A percentile compares a stretch with the other conserved stretches of the same genome.
Evolutionary conservation across 495 filamentous ascomycete species (phyloP).

Genomic region (Penicillium steckii): DNA sequence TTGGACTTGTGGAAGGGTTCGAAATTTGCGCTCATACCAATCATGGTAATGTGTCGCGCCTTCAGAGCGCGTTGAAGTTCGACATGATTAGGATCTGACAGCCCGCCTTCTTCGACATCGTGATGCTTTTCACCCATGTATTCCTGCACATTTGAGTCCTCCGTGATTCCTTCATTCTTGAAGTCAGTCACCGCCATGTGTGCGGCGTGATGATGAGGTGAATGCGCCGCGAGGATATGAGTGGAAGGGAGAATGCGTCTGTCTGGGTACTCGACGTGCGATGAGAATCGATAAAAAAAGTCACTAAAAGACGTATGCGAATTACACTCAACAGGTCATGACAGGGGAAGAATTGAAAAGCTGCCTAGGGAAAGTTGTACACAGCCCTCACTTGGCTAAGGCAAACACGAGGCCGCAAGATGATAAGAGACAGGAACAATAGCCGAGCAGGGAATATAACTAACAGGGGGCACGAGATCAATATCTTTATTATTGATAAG

Average conservation of each 20-base stretch:
- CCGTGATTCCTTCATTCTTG: conserved; percentile 14
- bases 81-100: conserved; percentile 28
- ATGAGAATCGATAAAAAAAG: not conserved
- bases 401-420: not conserved
- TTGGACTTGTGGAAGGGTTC: not conserved
- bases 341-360: not conserved
- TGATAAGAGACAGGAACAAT: not conserved
- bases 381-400: not conserved
- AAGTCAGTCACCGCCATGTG: conserved; percentile 6
- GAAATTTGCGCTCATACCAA: conserved; percentile 36
- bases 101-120: conserved; percentile 23
- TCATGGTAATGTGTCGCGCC: conserved; percentile 82
- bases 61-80: conserved; percentile 68
- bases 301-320: not conserved
- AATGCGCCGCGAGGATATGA: not conserved
- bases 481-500: not conserved
- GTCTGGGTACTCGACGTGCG: not conserved
- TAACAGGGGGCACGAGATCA: not conserved
- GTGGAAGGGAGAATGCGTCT: not conserved
- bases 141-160: conserved; percentile 5
- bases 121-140: conserved; percentile 24
- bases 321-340: not conserved
- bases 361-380: not conserved
- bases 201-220: not conserved
- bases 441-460: not conserved